A percentile compares a stretch with the other conserved stretches of the same genome.
Conservation (phyloP, 768 basidiomycete genomes). For the Tulasnella calospora region DNA sequence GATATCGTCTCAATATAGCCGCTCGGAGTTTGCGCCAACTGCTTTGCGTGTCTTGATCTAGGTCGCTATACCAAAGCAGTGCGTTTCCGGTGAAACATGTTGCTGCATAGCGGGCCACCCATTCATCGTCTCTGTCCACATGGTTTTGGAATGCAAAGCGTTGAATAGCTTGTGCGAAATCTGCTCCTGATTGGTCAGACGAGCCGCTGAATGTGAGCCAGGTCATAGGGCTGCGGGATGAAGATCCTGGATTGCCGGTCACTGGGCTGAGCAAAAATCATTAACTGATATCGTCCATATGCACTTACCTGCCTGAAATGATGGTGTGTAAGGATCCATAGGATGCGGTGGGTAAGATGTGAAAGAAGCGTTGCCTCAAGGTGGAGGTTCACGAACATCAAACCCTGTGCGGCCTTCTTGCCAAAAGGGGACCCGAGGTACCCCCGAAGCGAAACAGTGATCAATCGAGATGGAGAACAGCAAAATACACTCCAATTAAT, state of each 20-base stretch:
- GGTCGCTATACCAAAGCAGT: constrained; percentile 8
- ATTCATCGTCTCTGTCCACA: neutral
- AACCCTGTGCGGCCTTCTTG: neutral
- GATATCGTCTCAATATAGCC: neutral
- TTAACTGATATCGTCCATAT: neutral
- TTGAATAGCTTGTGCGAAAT: constrained; percentile 7
- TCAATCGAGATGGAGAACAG: neutral
- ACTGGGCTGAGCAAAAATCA: neutral
- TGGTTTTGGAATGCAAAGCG: constrained; percentile 1
- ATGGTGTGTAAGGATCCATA: neutral
- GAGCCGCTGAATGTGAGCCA: constrained; percentile 6
- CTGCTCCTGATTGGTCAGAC: neutral
- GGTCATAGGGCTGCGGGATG: neutral
- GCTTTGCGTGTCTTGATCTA: neutral
- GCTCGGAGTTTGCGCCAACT: neutral
- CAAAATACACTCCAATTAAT: neutral
- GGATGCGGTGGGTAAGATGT: neutral
- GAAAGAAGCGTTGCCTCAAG: neutral
- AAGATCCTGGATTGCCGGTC: neutral
- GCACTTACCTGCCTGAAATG: neutral
- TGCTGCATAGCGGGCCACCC: constrained; percentile 6
- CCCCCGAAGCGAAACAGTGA: neutral
- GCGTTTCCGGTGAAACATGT: constrained; percentile 8
- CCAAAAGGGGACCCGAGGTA: neutral
- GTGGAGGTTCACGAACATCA: neutral